Evolutionary conservation across 192 early-diverging fungal genomes (phyloP).

Genomic region (Nowakowskiella sp.): DNA sequence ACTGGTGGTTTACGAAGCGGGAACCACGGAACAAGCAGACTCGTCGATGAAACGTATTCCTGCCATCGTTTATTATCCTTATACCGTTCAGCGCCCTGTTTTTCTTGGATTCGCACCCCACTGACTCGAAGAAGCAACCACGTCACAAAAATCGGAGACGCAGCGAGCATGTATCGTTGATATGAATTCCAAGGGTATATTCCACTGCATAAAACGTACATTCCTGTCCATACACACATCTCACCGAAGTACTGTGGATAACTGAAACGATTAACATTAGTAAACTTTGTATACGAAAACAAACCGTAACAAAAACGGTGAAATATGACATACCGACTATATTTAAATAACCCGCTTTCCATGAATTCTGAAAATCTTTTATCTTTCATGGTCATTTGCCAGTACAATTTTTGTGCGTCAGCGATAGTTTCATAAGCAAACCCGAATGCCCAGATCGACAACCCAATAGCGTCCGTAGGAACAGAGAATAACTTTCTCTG

Average conservation of each 20-base stretch:
- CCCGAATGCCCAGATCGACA: slow-evolving; percentile 22
- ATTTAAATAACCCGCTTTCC: slow-evolving; percentile 7
- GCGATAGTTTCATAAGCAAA: slow-evolving; percentile 24
- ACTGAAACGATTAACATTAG: too few relatives aligned
- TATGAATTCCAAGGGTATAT: slow-evolving; percentile 12
- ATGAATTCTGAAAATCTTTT: slow-evolving; percentile 10
- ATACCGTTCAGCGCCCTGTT: slow-evolving; percentile 14
- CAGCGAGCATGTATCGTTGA: slow-evolving; percentile 8
- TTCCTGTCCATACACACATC: slow-evolving; percentile 17
- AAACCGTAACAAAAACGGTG: too few relatives aligned
- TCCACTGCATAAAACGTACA: slow-evolving; percentile 6
- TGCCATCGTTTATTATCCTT: slow-evolving; percentile 14
- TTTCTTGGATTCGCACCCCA: slow-evolving; percentile 20
- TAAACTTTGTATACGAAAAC: too few relatives aligned
- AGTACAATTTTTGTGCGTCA: slow-evolving; percentile 20
- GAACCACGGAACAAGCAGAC: slow-evolving; percentile 14
- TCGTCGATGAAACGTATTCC: slow-evolving; percentile 10
- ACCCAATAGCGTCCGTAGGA: slow-evolving; percentile 11
- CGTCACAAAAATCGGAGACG: slow-evolving; percentile 17
- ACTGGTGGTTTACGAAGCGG: too few relatives aligned
- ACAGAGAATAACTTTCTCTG: slow-evolving; percentile 12
- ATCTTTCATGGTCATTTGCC: slow-evolving; percentile 14
- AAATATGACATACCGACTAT: too few relatives aligned
- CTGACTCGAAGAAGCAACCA: slow-evolving; percentile 12
- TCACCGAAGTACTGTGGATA: slow-evolving; percentile 25